These are phyloP conservation scores for Ogataea trehaloabstinens DNA, from an alignment of 805 yeast species.

Conservation along the genomic window DNA sequence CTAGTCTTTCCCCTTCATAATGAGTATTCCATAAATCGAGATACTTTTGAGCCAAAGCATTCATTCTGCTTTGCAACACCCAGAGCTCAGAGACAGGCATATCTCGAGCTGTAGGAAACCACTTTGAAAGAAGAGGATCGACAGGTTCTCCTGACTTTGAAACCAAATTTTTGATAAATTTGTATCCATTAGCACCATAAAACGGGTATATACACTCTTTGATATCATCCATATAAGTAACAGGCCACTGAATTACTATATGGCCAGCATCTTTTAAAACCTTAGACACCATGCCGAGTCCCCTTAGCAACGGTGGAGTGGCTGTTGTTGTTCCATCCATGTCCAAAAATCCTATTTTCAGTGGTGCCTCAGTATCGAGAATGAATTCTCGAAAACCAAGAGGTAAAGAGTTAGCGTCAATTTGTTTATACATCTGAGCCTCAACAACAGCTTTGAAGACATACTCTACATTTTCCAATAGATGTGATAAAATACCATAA, in stretches of 20 bases:
- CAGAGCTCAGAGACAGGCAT: constrained; percentile 35
- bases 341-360: constrained; percentile 40
- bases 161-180: constrained; percentile 33
- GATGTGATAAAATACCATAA: constrained; percentile 52
- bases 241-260: constrained; percentile 50
- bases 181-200: constrained; percentile 43
- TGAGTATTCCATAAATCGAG: constrained; percentile 38
- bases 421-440: constrained; percentile 44
- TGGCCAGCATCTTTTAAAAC: constrained; percentile 43
- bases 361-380: constrained; percentile 20
- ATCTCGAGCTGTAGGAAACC: constrained; percentile 36
- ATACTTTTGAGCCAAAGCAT: constrained; percentile 30
- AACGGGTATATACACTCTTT: constrained; percentile 33
- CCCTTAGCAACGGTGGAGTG: constrained; percentile 49
- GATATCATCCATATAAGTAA: constrained; percentile 45
- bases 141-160: constrained; percentile 44
- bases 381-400: constrained; percentile 2
- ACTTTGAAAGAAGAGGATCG: constrained; percentile 17
- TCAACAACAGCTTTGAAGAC: constrained; percentile 38
- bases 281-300: constrained; percentile 34
- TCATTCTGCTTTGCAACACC: constrained; percentile 41
- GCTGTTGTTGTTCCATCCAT: constrained; percentile 47
- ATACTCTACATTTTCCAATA: constrained; percentile 48
- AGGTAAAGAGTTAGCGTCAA: constrained; percentile 10
- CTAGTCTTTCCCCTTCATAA: constrained; percentile 33